phyloP scores from a whole-genome alignment of 2,329 filamentous ascomycete species.

The Aspergillus unguis region DNA sequence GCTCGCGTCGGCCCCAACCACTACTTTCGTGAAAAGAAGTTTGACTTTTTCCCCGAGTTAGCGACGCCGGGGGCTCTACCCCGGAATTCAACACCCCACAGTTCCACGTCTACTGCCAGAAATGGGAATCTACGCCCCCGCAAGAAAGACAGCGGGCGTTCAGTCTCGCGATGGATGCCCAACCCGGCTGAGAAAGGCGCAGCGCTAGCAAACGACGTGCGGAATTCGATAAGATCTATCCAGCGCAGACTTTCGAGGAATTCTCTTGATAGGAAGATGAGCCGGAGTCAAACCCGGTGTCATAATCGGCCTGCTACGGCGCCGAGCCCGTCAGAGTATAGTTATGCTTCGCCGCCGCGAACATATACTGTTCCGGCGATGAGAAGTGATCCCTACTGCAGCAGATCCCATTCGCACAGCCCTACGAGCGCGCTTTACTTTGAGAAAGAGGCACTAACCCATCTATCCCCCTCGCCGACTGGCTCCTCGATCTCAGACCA shows the following conservation, averaged over 20 bases:
- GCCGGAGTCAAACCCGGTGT: conserved; percentile 4
- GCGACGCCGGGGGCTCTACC: conserved; percentile 29
- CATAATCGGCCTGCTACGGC: conserved; percentile 13
- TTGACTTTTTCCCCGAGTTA: conserved; percentile 41
- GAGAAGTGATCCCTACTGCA: conserved; percentile 12
- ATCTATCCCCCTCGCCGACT: conserved; percentile 16
- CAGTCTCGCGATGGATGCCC: conserved; percentile 23
- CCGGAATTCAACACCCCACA: conserved; percentile 12
- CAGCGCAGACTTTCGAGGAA: conserved; percentile 30
- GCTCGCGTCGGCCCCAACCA: conserved; percentile 28
- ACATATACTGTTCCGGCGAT: conserved; percentile 14
- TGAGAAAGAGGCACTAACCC: not conserved
- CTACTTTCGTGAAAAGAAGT: conserved; percentile 42
- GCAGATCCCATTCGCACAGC: not conserved
- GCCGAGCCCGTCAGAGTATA: conserved; percentile 5
- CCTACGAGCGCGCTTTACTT: not conserved
- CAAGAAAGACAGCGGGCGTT: conserved; percentile 23
- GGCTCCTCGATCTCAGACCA: conserved; percentile 15
- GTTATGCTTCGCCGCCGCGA: not conserved
- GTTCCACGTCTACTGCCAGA: not conserved
- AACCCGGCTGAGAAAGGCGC: conserved; percentile 23
- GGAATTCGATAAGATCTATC: conserved; percentile 36
- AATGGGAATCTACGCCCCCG: conserved; percentile 9
- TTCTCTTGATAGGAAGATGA: conserved; percentile 19
- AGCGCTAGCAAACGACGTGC: conserved; percentile 25